A percentile compares a stretch with the other conserved stretches of the same genome.
Conservation (phyloP, 1,284 basidiomycete genomes). For the Microstroma glucosiphilum region DNA sequence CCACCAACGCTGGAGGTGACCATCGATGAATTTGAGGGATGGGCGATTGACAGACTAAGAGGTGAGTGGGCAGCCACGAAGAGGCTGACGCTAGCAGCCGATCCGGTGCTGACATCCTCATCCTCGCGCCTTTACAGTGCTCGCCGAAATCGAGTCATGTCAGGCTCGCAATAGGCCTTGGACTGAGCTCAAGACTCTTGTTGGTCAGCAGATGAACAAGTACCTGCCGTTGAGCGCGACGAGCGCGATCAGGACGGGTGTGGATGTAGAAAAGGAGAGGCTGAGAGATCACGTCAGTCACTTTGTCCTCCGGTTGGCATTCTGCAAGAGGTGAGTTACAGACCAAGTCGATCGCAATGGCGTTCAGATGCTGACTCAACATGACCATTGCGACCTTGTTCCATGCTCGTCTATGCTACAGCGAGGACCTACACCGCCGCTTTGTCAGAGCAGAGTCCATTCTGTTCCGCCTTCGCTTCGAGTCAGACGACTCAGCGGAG, state of each 20-base stretch:
- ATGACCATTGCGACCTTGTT: not conserved
- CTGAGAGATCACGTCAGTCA: slow-evolving; percentile 84
- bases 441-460: slow-evolving; percentile 84
- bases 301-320: slow-evolving; percentile 88
- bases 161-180: slow-evolving; percentile 73
- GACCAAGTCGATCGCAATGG: not conserved
- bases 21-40: slow-evolving; percentile 90
- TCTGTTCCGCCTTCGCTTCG: slow-evolving; percentile 78
- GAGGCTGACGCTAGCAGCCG: not conserved
- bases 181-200: slow-evolving; percentile 67
- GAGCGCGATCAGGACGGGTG: slow-evolving; percentile 56
- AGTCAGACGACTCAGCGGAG: slow-evolving; percentile 63
- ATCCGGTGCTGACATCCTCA: not conserved
- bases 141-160: slow-evolving; percentile 91
- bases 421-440: slow-evolving; percentile 80
- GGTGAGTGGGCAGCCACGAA: slow-evolving; percentile 24
- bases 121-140: slow-evolving; percentile 54
- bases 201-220: slow-evolving; percentile 61
- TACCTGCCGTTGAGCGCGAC: slow-evolving; percentile 68
- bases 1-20: slow-evolving; percentile 85
- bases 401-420: slow-evolving; percentile 47
- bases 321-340: slow-evolving; percentile 77
- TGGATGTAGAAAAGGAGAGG: slow-evolving; percentile 62
- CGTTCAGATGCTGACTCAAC: not conserved
- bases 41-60: slow-evolving; percentile 78